Conservation (phyloP, 331 rosid genomes). For the Malus hybrid region DNA sequence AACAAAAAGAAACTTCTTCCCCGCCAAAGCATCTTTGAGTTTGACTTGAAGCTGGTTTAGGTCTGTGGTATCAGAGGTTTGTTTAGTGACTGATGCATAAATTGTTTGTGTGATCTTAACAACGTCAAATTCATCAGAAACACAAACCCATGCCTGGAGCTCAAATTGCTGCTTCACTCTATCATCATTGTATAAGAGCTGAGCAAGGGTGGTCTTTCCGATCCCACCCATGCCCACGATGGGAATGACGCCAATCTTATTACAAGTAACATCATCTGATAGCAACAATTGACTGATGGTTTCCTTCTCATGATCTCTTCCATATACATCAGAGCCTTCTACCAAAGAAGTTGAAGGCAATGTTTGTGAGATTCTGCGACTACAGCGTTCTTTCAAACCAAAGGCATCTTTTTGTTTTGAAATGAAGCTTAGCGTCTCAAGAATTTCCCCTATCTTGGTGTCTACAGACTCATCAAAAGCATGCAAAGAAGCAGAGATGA, state of each 20-base stretch:
- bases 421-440: not conserved
- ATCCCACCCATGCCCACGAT: slow-evolving; percentile 17
- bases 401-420: not conserved
- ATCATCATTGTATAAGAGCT: slow-evolving; percentile 12
- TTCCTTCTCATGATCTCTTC: not conserved
- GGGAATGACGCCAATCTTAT: not conserved
- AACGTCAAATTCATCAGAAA: slow-evolving; percentile 12
- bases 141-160: not conserved
- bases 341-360: not conserved
- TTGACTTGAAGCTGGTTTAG: not conserved
- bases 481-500: not conserved
- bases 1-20: not conserved
- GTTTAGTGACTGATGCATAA: not conserved
- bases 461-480: not conserved
- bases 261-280: not conserved
- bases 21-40: not conserved
- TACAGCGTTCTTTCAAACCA: not conserved
- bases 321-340: not conserved
- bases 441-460: not conserved
- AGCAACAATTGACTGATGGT: not conserved
- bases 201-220: slow-evolving; percentile 23
- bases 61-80: not conserved
- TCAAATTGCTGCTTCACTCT: not conserved
- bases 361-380: not conserved
- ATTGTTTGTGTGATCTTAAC: not conserved